These are phyloP conservation scores for Helicostylum pulchrum DNA, from an alignment of 192 early-diverging fungal genomes.

Conservation along the genomic window DNA sequence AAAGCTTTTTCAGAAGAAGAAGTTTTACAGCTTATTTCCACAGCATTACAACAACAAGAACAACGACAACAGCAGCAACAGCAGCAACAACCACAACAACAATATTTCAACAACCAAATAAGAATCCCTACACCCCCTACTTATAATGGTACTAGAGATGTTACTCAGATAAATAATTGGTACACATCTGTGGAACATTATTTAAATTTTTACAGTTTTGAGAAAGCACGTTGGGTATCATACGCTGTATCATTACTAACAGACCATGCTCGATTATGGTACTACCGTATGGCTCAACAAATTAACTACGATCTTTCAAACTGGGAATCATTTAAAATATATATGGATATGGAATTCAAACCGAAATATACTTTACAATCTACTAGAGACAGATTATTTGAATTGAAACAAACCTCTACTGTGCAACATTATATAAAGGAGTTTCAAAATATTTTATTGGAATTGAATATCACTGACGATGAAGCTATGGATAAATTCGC, in stretches of 20 bases:
- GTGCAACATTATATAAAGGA: neutral
- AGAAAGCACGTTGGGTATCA: neutral
- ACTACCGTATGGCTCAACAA: neutral
- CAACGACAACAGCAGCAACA: no score
- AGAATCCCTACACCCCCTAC: neutral
- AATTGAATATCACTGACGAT: neutral
- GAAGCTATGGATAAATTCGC: neutral
- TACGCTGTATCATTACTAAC: neutral
- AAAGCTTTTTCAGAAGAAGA: no score
- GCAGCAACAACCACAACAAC: no score
- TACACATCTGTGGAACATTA: neutral
- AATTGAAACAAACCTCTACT: neutral
- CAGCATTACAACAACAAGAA: no score
- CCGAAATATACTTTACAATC: neutral
- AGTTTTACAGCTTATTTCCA: no score
- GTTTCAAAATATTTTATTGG: slow-evolving; percentile 1
- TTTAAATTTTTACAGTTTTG: neutral
- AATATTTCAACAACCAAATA: neutral
- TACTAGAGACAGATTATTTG: neutral
- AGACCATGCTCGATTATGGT: neutral
- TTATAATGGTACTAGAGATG: neutral
- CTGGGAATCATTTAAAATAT: neutral
- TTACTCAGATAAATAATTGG: neutral
- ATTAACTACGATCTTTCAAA: neutral
- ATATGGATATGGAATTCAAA: neutral